Base-by-base conservation (phyloP, 1,139 yeast species). In the Debaryomycetaceae sp. region DNA sequence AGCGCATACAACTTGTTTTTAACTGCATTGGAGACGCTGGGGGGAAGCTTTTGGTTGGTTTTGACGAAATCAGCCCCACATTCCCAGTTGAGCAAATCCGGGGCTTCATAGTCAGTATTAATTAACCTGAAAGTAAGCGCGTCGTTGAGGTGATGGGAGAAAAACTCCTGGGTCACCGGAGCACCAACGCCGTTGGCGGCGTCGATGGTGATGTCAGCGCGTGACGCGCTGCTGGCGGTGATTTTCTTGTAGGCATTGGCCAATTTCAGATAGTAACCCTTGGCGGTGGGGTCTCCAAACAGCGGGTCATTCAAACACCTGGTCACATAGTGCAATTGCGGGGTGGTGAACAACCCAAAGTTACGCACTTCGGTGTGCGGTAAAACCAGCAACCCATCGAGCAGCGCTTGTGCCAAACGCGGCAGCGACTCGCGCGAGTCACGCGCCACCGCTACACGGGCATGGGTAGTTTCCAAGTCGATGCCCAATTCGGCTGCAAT, bases 1-100 rank as follows among this genome's bases (percentile, higher is more conserved):
- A 95, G 85, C 7, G 94, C 84, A 46, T 77, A 83, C 30, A 89
- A 61, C 41, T 62, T 58, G 35, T 62, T 56, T 30, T 56, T 48
- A 4, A 51, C 51, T 2, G 70, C 65, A 4, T 60, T 50, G 15
- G 43, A 44, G 11, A 83, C 66, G 26, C 78, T 79, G 8, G 66
- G 59, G 5, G 98, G 98, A 30, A 83, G 66, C 38, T 60, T 69
- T 51, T 91, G 97, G 54, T 79, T 76, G 3, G 96, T 85, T 57
- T 91, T 93, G 39, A 91, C 98, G 50, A 59, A 88, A 57, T 91
- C 99, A 10, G 98, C 98, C 34, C 99, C 99, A 53, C 98, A 91
- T 30, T 77, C 72, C 26, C 61, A 74, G 55, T 93, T 91, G 45
- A 91, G 68, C 24, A 65, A 54, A 0, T 61, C 51, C 1, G 95